These are phyloP conservation scores for Fistulifera solaris DNA, from an alignment of 108 stramenopile species.

Conservation along the genomic window DNA sequence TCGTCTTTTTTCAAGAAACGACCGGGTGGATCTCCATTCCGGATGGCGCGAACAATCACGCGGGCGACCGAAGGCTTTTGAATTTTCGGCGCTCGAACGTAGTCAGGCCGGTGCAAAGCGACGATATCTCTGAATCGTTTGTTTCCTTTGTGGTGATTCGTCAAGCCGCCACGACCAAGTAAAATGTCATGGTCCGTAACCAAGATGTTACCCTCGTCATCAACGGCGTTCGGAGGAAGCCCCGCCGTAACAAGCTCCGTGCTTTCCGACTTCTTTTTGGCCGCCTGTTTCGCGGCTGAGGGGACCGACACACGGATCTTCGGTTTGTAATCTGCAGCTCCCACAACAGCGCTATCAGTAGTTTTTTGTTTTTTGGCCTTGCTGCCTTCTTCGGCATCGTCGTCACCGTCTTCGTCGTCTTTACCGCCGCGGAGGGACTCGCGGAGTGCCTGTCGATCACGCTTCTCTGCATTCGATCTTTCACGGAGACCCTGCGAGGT, in stretches of 20 bases:
- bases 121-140: constrained; percentile 75
- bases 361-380: constrained; percentile 21
- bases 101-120: constrained; percentile 60
- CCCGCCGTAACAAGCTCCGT: constrained; percentile 14
- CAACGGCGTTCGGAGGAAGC: constrained; percentile 37
- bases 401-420: constrained; percentile 14
- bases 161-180: constrained; percentile 58
- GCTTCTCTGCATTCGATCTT: constrained; percentile 51
- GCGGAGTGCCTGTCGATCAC: constrained; percentile 27
- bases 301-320: background rate
- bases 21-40: constrained; percentile 79
- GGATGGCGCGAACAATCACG: constrained; percentile 70
- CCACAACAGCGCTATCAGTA: background rate
- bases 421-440: constrained; percentile 29
- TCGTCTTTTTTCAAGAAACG: constrained; percentile 70
- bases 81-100: constrained; percentile 51
- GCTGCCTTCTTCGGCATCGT: background rate
- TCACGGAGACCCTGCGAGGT: constrained; percentile 69
- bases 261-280: background rate
- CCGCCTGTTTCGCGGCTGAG: background rate
- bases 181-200: constrained; percentile 42
- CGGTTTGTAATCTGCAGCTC: background rate
- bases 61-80: constrained; percentile 70
- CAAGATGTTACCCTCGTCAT: constrained; percentile 41
- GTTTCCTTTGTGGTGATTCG: constrained; percentile 80